A percentile compares a stretch with the other conserved stretches of the same genome.
Conservation (phyloP, 192 early-diverging fungal genomes). For the Irineochytrium annulatum region DNA sequence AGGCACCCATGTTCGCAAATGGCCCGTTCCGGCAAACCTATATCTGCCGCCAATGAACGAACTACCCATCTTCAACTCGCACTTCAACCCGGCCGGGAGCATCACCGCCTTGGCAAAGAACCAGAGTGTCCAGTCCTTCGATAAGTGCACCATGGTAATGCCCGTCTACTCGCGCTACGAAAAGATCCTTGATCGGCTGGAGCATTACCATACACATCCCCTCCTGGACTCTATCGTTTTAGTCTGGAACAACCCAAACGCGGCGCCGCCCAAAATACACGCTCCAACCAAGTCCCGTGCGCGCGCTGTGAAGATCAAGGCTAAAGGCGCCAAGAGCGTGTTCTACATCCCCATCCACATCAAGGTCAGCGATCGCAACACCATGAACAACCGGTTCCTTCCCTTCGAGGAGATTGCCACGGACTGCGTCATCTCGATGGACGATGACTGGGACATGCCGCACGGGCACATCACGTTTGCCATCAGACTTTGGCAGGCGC, state of each 20-base stretch:
- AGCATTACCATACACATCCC: slow-evolving; percentile 23
- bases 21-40: background rate
- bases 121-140: slow-evolving; percentile 4
- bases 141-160: slow-evolving; percentile 30
- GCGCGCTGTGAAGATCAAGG: background rate
- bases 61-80: slow-evolving; percentile 4
- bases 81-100: slow-evolving; percentile 4
- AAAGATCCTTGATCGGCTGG: slow-evolving; percentile 12
- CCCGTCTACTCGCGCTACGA: slow-evolving; percentile 23
- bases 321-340: background rate
- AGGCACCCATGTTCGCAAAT: background rate
- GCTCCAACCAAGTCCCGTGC: background rate
- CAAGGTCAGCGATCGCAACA: slow-evolving; percentile 14
- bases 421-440: slow-evolving; percentile 33
- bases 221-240: slow-evolving; percentile 22
- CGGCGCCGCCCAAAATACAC: slow-evolving; percentile 9
- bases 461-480: slow-evolving; percentile 26
- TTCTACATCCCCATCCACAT: slow-evolving; percentile 21
- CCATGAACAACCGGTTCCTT: slow-evolving; percentile 31
- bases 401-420: slow-evolving; percentile 27
- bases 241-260: slow-evolving; percentile 31
- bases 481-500: slow-evolving; percentile 18
- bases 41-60: slow-evolving; percentile 11
- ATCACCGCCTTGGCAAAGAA: background rate
- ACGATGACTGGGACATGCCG: slow-evolving; percentile 36